These are phyloP conservation scores for Pseudonitzschia pungens DNA, from an alignment of 108 stramenopile genomes.

Conservation along the genomic window DNA sequence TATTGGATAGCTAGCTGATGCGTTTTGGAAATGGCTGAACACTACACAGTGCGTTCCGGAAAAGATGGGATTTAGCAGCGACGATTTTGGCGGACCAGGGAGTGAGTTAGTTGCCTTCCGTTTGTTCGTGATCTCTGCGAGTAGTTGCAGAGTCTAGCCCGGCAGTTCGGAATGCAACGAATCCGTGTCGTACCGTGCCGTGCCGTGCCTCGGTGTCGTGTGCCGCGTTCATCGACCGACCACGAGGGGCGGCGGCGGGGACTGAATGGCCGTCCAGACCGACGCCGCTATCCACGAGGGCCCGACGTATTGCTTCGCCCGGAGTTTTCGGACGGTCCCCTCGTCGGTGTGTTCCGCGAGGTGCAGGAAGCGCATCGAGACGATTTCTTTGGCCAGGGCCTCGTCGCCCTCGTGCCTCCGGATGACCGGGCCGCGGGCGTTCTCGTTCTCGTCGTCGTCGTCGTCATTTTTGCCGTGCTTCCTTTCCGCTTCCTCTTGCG, in stretches of 20 bases:
- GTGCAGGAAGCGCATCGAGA: slow-evolving; percentile 10
- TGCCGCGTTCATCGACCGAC: not conserved
- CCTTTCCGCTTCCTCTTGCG: not conserved
- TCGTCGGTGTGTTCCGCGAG: slow-evolving; percentile 10
- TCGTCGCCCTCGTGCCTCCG: slow-evolving; percentile 19
- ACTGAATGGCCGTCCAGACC: slow-evolving; percentile 19
- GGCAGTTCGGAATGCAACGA: no score
- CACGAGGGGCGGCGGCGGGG: not conserved
- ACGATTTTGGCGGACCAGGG: no score
- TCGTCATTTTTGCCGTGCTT: not conserved
- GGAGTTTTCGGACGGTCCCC: slow-evolving; percentile 3
- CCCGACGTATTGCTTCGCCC: slow-evolving; percentile 29
- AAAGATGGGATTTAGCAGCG: no score
- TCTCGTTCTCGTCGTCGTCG: not conserved
- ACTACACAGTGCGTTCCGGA: no score
- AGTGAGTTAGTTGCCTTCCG: no score
- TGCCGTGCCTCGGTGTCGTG: no score
- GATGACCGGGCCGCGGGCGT: not conserved
- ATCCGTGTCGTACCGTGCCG: no score
- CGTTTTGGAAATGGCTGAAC: no score
- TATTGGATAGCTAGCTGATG: no score
- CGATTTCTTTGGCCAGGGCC: slow-evolving; percentile 13
- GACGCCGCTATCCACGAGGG: slow-evolving; percentile 21
- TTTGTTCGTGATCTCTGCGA: no score
- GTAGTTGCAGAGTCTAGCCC: no score